Percentiles rank a stretch among this genome's conserved stretches.
phyloP scores from a whole-genome alignment of 768 basidiomycete species.

The Cyclocybe aegerita region DNA sequence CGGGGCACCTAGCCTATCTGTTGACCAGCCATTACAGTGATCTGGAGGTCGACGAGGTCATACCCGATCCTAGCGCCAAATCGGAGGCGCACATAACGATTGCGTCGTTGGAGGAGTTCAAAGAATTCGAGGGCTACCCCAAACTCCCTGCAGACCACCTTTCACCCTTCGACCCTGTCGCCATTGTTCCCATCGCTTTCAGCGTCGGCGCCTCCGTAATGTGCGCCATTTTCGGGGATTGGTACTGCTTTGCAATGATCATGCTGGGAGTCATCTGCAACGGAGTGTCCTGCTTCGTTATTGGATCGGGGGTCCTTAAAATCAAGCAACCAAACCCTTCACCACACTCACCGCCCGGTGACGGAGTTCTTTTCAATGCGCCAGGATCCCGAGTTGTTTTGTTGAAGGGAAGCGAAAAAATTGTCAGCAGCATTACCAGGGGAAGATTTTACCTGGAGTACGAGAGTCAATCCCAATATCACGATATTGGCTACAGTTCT shows the following conservation, averaged over 20 bases:
- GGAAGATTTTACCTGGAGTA: conserved; percentile 12
- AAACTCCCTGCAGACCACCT: conserved; percentile 5
- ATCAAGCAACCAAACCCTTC: conserved; percentile 10
- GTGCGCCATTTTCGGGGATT: conserved; percentile 12
- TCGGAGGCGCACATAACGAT: conserved; percentile 9
- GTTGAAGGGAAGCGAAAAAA: conserved; percentile 13
- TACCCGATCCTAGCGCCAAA: not conserved
- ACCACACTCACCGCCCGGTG: conserved; percentile 15
- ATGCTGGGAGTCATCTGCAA: conserved; percentile 12
- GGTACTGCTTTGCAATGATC: conserved; percentile 18
- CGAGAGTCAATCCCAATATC: conserved; percentile 9
- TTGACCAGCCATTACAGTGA: conserved; percentile 9
- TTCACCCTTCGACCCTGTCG: conserved; percentile 8
- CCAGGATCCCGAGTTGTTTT: conserved; percentile 6
- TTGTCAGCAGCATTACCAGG: conserved; percentile 13
- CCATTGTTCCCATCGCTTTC: conserved; percentile 7
- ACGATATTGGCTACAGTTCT: conserved; percentile 13
- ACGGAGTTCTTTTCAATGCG: conserved; percentile 10
- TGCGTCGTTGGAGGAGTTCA: conserved; percentile 9
- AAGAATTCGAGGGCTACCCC: conserved; percentile 3
- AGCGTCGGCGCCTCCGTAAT: conserved; percentile 10
- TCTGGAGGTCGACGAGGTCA: not conserved
- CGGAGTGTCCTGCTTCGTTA: conserved; percentile 15
- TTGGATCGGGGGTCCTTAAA: conserved; percentile 13
- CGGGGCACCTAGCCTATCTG: conserved; percentile 13